Evolutionary conservation across 441 rosid species (phyloP).

Genomic region (Aquilaria agallochum): DNA sequence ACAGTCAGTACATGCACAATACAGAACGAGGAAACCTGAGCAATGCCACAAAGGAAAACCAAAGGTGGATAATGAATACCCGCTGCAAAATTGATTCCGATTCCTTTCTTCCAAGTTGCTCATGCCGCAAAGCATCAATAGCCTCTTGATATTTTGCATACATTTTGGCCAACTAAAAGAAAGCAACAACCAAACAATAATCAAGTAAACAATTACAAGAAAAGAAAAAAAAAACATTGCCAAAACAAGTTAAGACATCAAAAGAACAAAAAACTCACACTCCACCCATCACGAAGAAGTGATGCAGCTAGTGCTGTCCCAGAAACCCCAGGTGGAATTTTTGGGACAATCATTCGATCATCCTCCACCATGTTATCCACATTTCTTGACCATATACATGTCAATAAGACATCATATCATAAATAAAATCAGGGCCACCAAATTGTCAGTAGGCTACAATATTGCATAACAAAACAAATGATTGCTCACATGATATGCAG

Average conservation of each 20-base stretch:
- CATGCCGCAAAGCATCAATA: slow-evolving; percentile 93
- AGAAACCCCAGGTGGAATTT: slow-evolving; percentile 86
- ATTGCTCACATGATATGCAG: too few relatives aligned
- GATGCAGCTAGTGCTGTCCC: slow-evolving; percentile 98
- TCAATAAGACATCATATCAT: too few relatives aligned
- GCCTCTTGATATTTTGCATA: slow-evolving; percentile 98
- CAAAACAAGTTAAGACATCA: slow-evolving; percentile 4
- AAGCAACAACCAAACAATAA: slow-evolving; percentile 13
- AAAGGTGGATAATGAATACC: slow-evolving; percentile 38
- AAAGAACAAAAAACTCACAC: slow-evolving; percentile 54
- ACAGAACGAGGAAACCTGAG: too few relatives aligned
- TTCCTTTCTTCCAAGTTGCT: slow-evolving; percentile 94
- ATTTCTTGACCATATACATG: too few relatives aligned
- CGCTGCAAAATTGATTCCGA: slow-evolving; percentile 87
- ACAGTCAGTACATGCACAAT: too few relatives aligned
- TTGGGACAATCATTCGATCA: slow-evolving; percentile 45
- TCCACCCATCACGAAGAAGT: slow-evolving; percentile 98
- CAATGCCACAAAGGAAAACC: background rate
- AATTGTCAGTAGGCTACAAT: too few relatives aligned
- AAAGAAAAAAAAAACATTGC: background rate
- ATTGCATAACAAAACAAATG: too few relatives aligned
- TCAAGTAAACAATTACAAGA: slow-evolving; percentile 9
- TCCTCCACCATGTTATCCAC: slow-evolving; percentile 41
- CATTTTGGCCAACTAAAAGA: slow-evolving; percentile 81
- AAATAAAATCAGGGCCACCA: too few relatives aligned